Evolutionary conservation across 345 rosid species (phyloP).

Genomic region (Eucalyptus sideroxylon): DNA sequence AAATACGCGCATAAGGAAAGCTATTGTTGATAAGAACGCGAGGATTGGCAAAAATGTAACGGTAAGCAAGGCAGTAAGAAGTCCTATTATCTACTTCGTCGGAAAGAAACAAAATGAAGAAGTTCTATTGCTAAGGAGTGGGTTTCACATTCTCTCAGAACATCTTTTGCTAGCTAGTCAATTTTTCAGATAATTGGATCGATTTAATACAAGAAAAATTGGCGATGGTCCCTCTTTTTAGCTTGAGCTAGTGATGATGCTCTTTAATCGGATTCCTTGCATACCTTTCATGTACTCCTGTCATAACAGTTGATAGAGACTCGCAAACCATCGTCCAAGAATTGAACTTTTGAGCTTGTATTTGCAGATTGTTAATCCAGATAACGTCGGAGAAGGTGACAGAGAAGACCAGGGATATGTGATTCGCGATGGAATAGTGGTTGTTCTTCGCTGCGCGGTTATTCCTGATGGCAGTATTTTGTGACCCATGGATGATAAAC

Average conservation of each 20-base stretch:
- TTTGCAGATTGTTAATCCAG: slow-evolving; percentile 57
- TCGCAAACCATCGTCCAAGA: background rate
- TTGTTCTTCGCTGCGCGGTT: slow-evolving; percentile 31
- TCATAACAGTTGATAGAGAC: background rate
- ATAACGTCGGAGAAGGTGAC: slow-evolving; percentile 50
- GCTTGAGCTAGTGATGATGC: background rate
- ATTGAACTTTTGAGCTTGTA: background rate
- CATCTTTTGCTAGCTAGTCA: background rate
- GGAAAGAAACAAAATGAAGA: background rate
- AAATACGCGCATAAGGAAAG: slow-evolving; percentile 43
- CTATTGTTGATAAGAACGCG: slow-evolving; percentile 70
- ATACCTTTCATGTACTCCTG: background rate
- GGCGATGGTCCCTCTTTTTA: background rate
- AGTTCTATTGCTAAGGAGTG: background rate
- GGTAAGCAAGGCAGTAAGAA: slow-evolving; percentile 4
- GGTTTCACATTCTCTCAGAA: background rate
- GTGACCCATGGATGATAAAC: background rate
- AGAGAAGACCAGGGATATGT: slow-evolving; percentile 57
- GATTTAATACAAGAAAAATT: background rate
- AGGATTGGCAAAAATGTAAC: slow-evolving; percentile 64
- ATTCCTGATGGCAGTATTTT: background rate
- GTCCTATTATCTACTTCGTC: background rate
- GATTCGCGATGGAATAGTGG: slow-evolving; percentile 58
- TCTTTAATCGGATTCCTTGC: background rate
- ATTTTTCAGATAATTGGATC: background rate